phyloP scores from a whole-genome alignment of 1,284 basidiomycete genomes.

The Exobasidium rhododendri region DNA sequence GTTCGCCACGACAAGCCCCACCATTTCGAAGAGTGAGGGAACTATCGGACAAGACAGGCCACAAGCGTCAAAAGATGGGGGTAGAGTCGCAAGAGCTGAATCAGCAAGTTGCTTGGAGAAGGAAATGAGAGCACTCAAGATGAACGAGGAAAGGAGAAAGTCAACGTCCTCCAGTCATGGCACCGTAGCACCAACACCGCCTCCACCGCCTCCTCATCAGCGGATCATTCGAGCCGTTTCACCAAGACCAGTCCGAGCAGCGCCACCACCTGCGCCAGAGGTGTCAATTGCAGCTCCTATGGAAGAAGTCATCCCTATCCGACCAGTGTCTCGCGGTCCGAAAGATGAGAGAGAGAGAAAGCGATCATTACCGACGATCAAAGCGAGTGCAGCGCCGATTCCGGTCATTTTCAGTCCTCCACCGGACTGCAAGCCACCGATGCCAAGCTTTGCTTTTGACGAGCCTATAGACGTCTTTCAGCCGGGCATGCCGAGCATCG shows the following conservation, averaged over 20 bases:
- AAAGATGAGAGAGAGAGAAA: constrained; percentile 15
- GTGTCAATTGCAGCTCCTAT: background rate
- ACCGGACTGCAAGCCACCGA: constrained; percentile 6
- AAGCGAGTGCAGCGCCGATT: background rate
- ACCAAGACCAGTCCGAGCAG: constrained; percentile 9
- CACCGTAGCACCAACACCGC: background rate
- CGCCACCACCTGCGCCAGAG: constrained; percentile 1
- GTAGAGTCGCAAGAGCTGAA: constrained; percentile 21
- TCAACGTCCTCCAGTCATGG: background rate
- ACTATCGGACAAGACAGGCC: background rate
- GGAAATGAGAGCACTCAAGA: constrained; percentile 14
- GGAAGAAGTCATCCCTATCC: constrained; percentile 11
- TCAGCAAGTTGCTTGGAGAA: constrained; percentile 13
- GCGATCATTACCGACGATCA: background rate
- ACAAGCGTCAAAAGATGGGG: constrained; percentile 27
- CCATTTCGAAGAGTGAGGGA: background rate
- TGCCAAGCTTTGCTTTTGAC: constrained; percentile 13
- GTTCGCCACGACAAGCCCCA: background rate
- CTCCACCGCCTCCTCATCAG: background rate
- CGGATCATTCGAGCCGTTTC: constrained; percentile 7
- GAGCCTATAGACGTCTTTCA: background rate
- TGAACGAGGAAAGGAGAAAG: constrained; percentile 27
- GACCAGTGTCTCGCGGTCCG: constrained; percentile 21
- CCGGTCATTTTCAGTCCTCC: constrained; percentile 13
- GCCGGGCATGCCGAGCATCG: constrained; percentile 25